Percentiles rank a stretch among this genome's conserved stretches.
phyloP scores from a whole-genome alignment of 1,284 basidiomycete genomes.

The Wallemia mellicola region DNA sequence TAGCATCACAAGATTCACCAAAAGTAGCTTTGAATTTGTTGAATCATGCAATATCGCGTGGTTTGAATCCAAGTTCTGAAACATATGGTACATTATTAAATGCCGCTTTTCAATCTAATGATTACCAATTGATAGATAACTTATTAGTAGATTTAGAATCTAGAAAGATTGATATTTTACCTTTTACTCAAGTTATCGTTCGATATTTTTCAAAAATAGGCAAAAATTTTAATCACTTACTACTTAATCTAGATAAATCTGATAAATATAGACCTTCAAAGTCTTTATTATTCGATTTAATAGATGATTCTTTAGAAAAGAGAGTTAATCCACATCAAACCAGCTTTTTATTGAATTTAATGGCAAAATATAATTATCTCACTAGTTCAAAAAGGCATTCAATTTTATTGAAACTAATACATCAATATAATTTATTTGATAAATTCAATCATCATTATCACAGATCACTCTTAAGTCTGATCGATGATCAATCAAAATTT shows the following conservation, averaged over 20 bases:
- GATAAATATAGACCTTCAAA: neutral
- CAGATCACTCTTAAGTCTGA: neutral
- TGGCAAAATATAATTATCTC: neutral
- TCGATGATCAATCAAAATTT: neutral
- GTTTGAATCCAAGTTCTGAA: neutral
- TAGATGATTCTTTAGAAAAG: neutral
- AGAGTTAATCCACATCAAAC: neutral
- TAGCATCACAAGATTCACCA: neutral
- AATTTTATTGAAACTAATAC: neutral
- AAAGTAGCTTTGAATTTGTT: neutral
- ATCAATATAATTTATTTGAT: neutral
- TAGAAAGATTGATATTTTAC: neutral
- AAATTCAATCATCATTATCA: neutral
- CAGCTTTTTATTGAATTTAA: neutral
- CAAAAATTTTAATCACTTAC: neutral
- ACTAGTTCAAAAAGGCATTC: neutral
- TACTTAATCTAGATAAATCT: neutral
- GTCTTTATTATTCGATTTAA: neutral
- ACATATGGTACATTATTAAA: neutral
- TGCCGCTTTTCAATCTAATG: too few species aligned
- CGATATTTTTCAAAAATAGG: neutral
- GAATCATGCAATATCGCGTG: neutral
- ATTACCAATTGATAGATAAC: neutral
- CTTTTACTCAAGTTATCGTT: neutral
- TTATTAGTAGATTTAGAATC: neutral